Percentiles rank a stretch among this genome's conserved stretches.
These are phyloP conservation scores for Cercospora zeina DNA, from an alignment of 2,329 filamentous ascomycete species.

Conservation along the genomic window DNA sequence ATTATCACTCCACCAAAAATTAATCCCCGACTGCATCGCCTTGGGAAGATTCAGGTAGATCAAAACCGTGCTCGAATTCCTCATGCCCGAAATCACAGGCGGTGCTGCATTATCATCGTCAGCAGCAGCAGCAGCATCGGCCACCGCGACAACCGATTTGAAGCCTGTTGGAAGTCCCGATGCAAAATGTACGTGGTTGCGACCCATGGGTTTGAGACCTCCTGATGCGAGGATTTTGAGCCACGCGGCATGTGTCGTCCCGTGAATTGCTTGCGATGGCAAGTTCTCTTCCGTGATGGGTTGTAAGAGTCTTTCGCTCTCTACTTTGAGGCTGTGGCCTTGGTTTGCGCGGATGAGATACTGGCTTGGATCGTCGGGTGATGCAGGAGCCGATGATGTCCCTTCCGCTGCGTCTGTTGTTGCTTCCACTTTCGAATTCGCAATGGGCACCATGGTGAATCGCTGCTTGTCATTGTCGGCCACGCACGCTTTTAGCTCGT, in stretches of 20 bases:
- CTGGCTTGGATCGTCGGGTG: constrained; percentile 56
- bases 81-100: constrained; percentile 57
- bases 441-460: constrained; percentile 68
- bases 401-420: constrained; percentile 32
- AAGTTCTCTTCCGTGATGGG: constrained; percentile 57
- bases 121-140: too few relatives aligned
- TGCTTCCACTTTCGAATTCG: not conserved
- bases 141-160: constrained; percentile 38
- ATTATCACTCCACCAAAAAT: constrained; percentile 59
- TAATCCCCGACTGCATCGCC: constrained; percentile 72
- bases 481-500: constrained; percentile 71
- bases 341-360: constrained; percentile 95
- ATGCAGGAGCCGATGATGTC: constrained; percentile 23
- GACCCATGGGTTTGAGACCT: constrained; percentile 75
- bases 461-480: constrained; percentile 83
- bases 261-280: constrained; percentile 67
- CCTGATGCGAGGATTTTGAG: constrained; percentile 70
- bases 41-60: constrained; percentile 76
- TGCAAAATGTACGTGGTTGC: constrained; percentile 90
- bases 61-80: constrained; percentile 61
- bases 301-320: constrained; percentile 68
- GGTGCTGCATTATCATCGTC: constrained; percentile 44
- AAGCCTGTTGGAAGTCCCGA: constrained; percentile 63
- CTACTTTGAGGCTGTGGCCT: constrained; percentile 80
- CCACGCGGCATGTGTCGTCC: constrained; percentile 84